These are phyloP conservation scores for Epithemia pelagica DNA, from an alignment of 108 stramenopile genomes.

Conservation along the genomic window DNA sequence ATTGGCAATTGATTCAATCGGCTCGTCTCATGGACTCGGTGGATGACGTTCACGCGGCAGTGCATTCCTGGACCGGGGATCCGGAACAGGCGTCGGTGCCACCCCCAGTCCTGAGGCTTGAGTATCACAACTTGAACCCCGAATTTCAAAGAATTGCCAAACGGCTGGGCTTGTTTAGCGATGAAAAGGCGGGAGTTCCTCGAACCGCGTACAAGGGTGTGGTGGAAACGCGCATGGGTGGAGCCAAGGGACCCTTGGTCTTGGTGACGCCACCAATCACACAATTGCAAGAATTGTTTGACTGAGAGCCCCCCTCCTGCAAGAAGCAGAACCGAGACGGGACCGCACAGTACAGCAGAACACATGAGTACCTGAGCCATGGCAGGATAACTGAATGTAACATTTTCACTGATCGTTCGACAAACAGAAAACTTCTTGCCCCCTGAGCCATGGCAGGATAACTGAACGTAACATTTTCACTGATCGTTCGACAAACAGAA, in stretches of 20 bases:
- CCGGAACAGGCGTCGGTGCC: not conserved
- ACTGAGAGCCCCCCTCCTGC: no score
- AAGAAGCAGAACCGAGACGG: no score
- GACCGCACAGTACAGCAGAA: no score
- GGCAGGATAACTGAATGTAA: no score
- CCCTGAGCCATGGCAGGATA: no score
- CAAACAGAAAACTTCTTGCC: no score
- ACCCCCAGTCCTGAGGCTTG: slow-evolving; percentile 25
- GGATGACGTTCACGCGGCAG: slow-evolving; percentile 24
- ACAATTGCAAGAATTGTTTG: not conserved
- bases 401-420: no score
- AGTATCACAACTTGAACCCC: slow-evolving; percentile 32
- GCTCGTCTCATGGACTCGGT: slow-evolving; percentile 29
- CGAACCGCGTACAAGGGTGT: slow-evolving; percentile 90
- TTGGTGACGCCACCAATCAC: slow-evolving; percentile 39
- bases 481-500: no score
- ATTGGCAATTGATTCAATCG: slow-evolving; percentile 32
- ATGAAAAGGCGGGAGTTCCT: slow-evolving; percentile 87
- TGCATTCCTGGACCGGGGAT: not conserved
- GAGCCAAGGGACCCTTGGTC: slow-evolving; percentile 34
- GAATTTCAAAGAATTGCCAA: slow-evolving; percentile 48
- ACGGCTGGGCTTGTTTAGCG: slow-evolving; percentile 63
- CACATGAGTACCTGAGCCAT: no score
- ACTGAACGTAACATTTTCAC: no score
- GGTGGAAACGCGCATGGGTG: slow-evolving; percentile 52